Evolutionary conservation across 805 yeast genomes (phyloP).

Genomic region (Ogataea naganishii): DNA sequence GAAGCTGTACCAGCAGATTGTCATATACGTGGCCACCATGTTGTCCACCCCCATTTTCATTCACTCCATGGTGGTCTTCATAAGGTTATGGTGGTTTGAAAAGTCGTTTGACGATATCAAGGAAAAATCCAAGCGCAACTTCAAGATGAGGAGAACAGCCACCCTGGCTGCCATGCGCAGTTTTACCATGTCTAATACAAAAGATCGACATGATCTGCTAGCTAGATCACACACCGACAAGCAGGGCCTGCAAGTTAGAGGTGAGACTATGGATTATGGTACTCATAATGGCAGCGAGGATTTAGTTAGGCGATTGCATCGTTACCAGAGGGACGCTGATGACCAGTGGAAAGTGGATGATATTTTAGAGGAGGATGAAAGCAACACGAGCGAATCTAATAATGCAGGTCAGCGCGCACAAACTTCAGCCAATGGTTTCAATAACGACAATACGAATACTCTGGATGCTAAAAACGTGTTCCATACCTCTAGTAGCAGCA

Average conservation of each 20-base stretch:
- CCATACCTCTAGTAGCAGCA: too few species aligned
- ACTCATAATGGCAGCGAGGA: constrained; percentile 26
- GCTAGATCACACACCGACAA: not conserved
- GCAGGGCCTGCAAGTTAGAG: too few species aligned
- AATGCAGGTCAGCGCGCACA: too few species aligned
- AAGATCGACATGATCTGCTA: constrained; percentile 2
- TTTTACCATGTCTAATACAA: constrained; percentile 17
- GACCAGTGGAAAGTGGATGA: constrained; percentile 6
- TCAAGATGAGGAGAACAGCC: constrained; percentile 73
- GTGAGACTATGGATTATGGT: too few species aligned
- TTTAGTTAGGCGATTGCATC: constrained; percentile 13
- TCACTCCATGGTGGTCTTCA: constrained; percentile 66
- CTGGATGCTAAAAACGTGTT: too few species aligned
- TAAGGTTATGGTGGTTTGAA: constrained; percentile 86
- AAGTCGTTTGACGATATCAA: constrained; percentile 78
- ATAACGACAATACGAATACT: too few species aligned
- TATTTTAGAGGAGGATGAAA: constrained; percentile 10
- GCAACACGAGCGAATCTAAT: too few species aligned
- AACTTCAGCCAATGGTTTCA: too few species aligned
- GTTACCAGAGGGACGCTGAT: constrained; percentile 6
- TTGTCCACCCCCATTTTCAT: constrained; percentile 84
- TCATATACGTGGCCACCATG: constrained; percentile 51
- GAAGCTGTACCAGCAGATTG: constrained; percentile 71
- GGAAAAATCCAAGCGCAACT: constrained; percentile 66
- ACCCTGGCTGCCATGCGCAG: constrained; percentile 47